Conservation (phyloP, 2,329 filamentous ascomycete species). For the Blastomyces silverae region DNA sequence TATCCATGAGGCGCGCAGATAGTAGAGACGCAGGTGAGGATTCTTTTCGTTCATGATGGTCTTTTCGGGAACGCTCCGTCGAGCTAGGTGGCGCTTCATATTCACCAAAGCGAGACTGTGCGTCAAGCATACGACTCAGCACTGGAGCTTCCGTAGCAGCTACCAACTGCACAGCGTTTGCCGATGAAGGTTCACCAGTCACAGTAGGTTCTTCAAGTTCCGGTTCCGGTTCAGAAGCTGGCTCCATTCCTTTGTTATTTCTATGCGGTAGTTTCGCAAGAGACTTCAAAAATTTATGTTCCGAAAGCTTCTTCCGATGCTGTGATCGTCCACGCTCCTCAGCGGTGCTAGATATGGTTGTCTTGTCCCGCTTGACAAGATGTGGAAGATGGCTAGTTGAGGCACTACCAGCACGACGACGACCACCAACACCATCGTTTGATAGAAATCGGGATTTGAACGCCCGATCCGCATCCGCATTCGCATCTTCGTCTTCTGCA, state of each 20-base stretch:
- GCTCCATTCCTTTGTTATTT: constrained; percentile 24
- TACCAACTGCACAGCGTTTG: constrained; percentile 16
- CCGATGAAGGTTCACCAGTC: constrained; percentile 20
- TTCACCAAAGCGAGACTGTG: constrained; percentile 53
- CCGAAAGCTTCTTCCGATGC: constrained; percentile 57
- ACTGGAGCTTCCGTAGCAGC: constrained; percentile 57
- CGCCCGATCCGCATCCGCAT: constrained; percentile 24
- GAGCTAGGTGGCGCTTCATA: constrained; percentile 13
- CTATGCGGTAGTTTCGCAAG: constrained; percentile 50
- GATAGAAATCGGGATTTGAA: constrained; percentile 15
- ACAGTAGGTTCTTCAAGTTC: constrained; percentile 20
- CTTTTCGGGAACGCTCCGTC: background rate
- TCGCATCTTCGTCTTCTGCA: constrained; percentile 54
- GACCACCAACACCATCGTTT: background rate
- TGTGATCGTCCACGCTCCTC: constrained; percentile 10
- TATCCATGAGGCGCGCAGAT: constrained; percentile 67
- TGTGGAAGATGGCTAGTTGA: background rate
- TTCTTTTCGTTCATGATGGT: constrained; percentile 42
- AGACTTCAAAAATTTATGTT: constrained; percentile 58
- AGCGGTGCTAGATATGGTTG: constrained; percentile 2
- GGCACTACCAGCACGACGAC: background rate
- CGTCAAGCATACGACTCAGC: constrained; percentile 71
- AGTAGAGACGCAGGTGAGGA: constrained; percentile 50
- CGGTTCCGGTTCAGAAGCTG: constrained; percentile 23
- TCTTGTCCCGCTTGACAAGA: background rate